Conservation (phyloP, 495 filamentous ascomycete genomes). For the Xylaria grammica region DNA sequence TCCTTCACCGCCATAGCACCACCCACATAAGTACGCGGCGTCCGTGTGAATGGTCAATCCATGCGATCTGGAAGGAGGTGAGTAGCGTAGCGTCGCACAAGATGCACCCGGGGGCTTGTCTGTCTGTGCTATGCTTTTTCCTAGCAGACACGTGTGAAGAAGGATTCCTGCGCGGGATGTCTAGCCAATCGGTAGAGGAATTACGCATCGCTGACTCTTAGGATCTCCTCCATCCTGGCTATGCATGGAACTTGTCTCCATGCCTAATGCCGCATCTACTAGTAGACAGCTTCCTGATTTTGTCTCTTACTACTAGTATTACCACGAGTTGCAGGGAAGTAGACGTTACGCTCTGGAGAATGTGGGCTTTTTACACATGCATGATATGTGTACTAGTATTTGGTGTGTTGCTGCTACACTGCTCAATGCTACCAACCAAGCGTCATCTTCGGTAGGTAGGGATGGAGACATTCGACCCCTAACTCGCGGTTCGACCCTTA, state of each 20-base stretch:
- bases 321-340: not conserved
- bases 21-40: not conserved
- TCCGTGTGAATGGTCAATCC: not conserved
- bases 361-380: constrained; percentile 10
- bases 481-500: not conserved
- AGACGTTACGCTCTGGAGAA: not conserved
- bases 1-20: constrained; percentile 4
- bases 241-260: constrained; percentile 5
- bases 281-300: too few relatives aligned
- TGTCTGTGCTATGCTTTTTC: not conserved
- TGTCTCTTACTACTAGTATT: not conserved
- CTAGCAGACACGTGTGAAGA: not conserved
- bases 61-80: not conserved
- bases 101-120: not conserved
- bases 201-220: not conserved
- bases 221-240: not conserved
- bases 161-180: not conserved
- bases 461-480: not conserved
- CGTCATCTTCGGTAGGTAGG: not conserved
- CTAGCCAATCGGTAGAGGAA: not conserved
- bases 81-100: not conserved
- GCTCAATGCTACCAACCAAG: not conserved
- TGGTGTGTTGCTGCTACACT: not conserved
- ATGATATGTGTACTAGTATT: not conserved
- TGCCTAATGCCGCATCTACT: not conserved